A percentile compares a stretch with the other conserved stretches of the same genome.
These are phyloP conservation scores for Fusarium brachygibbosum DNA, from an alignment of 2,329 filamentous ascomycete genomes.

Conservation along the genomic window DNA sequence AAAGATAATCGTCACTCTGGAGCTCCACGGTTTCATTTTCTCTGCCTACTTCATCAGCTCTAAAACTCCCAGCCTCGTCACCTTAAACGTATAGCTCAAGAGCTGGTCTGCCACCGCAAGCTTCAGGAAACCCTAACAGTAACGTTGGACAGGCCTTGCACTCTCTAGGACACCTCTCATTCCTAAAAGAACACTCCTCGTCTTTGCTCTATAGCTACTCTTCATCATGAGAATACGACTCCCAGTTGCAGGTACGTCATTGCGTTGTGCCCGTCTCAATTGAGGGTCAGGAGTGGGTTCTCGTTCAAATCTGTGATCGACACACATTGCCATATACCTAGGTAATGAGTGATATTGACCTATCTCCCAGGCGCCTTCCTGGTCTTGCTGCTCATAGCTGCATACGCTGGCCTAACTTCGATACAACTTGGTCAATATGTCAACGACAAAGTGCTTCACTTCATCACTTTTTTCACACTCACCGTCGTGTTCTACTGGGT, in stretches of 20 bases:
- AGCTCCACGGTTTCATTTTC: constrained; percentile 27
- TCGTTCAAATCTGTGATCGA: neutral
- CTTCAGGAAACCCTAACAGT: neutral
- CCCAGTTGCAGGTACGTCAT: constrained; percentile 82
- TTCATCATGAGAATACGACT: constrained; percentile 83
- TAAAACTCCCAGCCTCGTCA: constrained; percentile 28
- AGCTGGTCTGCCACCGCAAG: constrained; percentile 2
- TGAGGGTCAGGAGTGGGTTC: neutral
- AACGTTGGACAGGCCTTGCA: neutral
- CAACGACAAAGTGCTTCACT: constrained; percentile 92
- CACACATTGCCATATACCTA: neutral
- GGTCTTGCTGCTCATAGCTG: constrained; percentile 79
- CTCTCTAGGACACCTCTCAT: neutral
- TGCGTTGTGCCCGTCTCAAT: constrained; percentile 8
- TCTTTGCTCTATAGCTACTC: constrained; percentile 11
- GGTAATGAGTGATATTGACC: constrained; percentile 21
- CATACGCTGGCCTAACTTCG: constrained; percentile 82
- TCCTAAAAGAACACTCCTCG: neutral
- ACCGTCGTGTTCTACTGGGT: constrained; percentile 97
- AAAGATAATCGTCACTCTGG: constrained; percentile 21
- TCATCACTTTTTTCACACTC: constrained; percentile 89
- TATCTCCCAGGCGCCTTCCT: constrained; percentile 72
- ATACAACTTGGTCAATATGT: constrained; percentile 69
- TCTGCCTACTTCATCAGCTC: constrained; percentile 33
- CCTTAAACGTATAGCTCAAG: constrained; percentile 18